Evolutionary conservation across 768 basidiomycete genomes (phyloP), one percentile per base, ranked within the genome.

Genomic region (Exsudoporus frostii): DNA sequence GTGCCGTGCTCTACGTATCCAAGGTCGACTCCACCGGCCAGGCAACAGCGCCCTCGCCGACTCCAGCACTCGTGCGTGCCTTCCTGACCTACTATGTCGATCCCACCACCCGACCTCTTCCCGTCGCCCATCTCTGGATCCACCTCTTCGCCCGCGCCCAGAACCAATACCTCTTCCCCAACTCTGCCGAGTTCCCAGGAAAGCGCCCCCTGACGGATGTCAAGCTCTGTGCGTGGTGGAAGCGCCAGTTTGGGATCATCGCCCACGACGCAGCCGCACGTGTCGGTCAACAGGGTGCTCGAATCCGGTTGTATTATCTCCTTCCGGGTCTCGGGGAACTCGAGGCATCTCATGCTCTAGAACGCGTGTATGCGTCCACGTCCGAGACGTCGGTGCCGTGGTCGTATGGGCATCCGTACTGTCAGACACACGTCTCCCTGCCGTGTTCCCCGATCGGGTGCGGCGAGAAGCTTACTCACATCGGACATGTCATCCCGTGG

Each of bases 11-110:
- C 30, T 97, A 98, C 69, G 77, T 99, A 47, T 90, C 91, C 45
- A 99, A 99, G 73, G 85, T 97, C 48, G 97, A 99, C 68, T 85
- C 93, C 11, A 92, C 95, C 1, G 95, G 95, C 0, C 85, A 94
- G 66, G 79, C 76, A 9, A 66, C 63, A 25, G 56, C 69, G 5
- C 88, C 85, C 0, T 81, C 86, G 37, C 89, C 90, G 4, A 92
- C 93, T 2, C 71, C 80, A 5, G 65, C 78, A 13, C 81, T 98
- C 48, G 83, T 92, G 40, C 75, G 77, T 19, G 74, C 86, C 0
- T 77, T 97, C 51, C 58, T 98, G 14, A 51, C 59, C 19, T 90
- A 71, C 71, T 89, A 88, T 62, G 76, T 79, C 32, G 77, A 85
- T 51, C 83, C 83, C 0, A 52, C 58, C n/a, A 86, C 84, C 46